Evolutionary conservation across 2,329 filamentous ascomycete genomes (phyloP), one percentile per base, ranked within the genome.

Genomic region (Cordyceps javanica): DNA sequence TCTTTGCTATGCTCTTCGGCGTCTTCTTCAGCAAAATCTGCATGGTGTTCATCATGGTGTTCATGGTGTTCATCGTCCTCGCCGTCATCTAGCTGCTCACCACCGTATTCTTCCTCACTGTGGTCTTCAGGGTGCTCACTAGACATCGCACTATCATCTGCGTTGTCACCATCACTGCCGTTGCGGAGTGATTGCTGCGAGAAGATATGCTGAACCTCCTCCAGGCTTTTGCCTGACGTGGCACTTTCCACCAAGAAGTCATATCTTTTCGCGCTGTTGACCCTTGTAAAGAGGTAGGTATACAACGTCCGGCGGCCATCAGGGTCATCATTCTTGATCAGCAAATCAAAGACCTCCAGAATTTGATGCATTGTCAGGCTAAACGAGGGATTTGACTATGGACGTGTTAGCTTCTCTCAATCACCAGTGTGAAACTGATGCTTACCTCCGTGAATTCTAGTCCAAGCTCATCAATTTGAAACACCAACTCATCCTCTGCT

Each of bases 401-500:
- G 30, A 25, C 30, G 30, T 8, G 64, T 74, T 65, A 74, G 68
- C 52, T 52, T 19, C 14, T 21, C 14, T 44, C 51, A 2, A 10
- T 16, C 11, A 6, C 25, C n/a, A 5, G 9, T 51, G 26, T 44
- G 21, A 21, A n/a, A 28, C 10, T 5, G 19, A 8, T 13, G 48
- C 75, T 61, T 69, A 78, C 77, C 70, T 82, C 78, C 21, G 76
- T 70, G 65, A 81, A 80, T 65, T 82, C 78, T 32, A 82, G 69
- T 9, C 77, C 77, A 41, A 82, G 72, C 59, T 80, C 75, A 28
- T 81, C 77, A 48, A 82, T 68, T 59, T 79, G 76, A 41, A 81
- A 72, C n/a, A 76, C 71, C 42, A 82, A 67, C 57, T 82, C 78
- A 54, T 82, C 79, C 19, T 74, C 70, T 3, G 68, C 58, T 5